Evolutionary conservation across 2,329 filamentous ascomycete genomes (phyloP).

Genomic region (Fusarium agapanthi): DNA sequence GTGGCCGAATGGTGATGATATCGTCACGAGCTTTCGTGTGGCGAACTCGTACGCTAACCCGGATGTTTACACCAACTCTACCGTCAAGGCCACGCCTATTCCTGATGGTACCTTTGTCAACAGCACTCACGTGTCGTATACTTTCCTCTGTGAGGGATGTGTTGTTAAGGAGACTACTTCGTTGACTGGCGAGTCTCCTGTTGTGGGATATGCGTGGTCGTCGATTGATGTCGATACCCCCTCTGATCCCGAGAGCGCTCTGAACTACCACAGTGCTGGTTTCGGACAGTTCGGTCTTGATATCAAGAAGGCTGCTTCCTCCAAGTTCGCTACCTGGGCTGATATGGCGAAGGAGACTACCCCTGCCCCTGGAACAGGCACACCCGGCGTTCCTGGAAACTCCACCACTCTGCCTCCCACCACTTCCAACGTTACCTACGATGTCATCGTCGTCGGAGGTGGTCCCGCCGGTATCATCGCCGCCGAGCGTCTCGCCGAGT

Average conservation of each 20-base stretch:
- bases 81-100: constrained; percentile 53
- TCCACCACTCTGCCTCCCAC: constrained; percentile 20
- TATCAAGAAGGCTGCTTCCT: constrained; percentile 46
- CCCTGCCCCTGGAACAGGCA: constrained; percentile 6
- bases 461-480: constrained; percentile 41
- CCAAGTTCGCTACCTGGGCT: constrained; percentile 41
- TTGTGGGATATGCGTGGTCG: constrained; percentile 54
- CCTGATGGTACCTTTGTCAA: constrained; percentile 62
- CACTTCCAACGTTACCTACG: constrained; percentile 37
- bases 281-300: constrained; percentile 51
- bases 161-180: constrained; percentile 47
- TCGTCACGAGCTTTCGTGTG: constrained; percentile 46
- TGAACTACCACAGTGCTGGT: constrained; percentile 52
- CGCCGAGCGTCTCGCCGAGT: constrained; percentile 39
- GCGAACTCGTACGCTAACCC: constrained; percentile 57
- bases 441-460: constrained; percentile 41
- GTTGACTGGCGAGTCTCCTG: constrained; percentile 39
- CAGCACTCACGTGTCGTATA: constrained; percentile 61
- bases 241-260: constrained; percentile 43
- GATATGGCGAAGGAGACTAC: constrained; percentile 37
- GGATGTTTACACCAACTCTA: constrained; percentile 53
- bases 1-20: constrained; percentile 57
- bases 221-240: constrained; percentile 46
- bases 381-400: constrained; percentile 12
- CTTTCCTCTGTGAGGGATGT: constrained; percentile 61